A percentile compares a stretch with the other conserved stretches of the same genome.
Conservation (phyloP, 176 grass and related monocot genomes). For the Aegilops speltoides region DNA sequence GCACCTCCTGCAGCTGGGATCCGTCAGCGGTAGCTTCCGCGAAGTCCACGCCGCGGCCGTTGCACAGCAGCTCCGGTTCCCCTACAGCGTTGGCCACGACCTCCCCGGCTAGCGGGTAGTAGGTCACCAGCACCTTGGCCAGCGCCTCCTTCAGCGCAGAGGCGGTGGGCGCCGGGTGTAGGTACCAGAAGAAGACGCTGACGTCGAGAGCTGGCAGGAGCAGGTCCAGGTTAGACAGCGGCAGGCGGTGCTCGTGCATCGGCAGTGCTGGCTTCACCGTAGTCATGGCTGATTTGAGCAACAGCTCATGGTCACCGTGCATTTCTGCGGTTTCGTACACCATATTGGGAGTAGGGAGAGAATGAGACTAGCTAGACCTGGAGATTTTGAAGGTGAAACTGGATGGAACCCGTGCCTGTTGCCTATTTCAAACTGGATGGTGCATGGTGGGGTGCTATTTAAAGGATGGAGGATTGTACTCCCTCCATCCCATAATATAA, state of each 20-base stretch:
- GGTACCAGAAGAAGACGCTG: slow-evolving; percentile 77
- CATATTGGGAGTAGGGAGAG: neutral
- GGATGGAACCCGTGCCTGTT: too few relatives aligned
- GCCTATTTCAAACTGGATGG: too few relatives aligned
- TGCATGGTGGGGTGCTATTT: neutral
- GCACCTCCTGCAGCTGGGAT: slow-evolving; percentile 37
- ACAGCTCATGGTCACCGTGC: neutral
- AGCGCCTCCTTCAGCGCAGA: slow-evolving; percentile 51
- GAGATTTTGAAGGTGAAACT: neutral
- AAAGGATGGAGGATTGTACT: neutral
- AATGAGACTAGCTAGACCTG: neutral
- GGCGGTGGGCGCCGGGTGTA: slow-evolving; percentile 22
- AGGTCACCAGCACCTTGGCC: slow-evolving; percentile 48
- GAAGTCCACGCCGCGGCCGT: slow-evolving; percentile 62
- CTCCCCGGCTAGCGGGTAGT: slow-evolving; percentile 70
- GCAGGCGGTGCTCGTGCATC: slow-evolving; percentile 39
- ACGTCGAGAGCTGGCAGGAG: slow-evolving; percentile 60
- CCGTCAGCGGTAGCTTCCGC: slow-evolving; percentile 28
- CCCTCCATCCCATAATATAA: too few relatives aligned
- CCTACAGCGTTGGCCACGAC: slow-evolving; percentile 43
- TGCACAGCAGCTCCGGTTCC: slow-evolving; percentile 82
- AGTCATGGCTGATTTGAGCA: slow-evolving; percentile 3
- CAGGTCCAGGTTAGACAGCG: slow-evolving; percentile 79
- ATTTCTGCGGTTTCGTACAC: neutral
- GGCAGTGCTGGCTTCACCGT: slow-evolving; percentile 47